Percentiles rank a stretch among this genome's conserved stretches.
These are phyloP conservation scores for Neurospora hispaniola DNA, from an alignment of 495 filamentous ascomycete genomes.

Conservation along the genomic window DNA sequence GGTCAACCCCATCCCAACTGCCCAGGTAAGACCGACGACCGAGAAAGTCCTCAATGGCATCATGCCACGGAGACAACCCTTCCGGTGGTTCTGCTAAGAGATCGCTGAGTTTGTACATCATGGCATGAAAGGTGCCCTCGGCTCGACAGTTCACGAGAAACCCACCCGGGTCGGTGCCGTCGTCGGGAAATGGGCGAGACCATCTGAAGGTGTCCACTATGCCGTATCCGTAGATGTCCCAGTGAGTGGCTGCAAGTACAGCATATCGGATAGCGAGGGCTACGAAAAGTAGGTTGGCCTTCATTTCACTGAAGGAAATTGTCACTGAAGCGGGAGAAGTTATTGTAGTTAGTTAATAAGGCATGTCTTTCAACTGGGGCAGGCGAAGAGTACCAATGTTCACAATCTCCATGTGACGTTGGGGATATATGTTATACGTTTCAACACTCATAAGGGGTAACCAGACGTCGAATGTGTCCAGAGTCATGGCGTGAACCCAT, in stretches of 20 bases:
- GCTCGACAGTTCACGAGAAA: constrained; percentile 22
- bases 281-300: not conserved
- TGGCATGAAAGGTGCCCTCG: constrained; percentile 15
- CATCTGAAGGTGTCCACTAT: constrained; percentile 23
- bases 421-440: not conserved
- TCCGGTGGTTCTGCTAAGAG: constrained; percentile 10
- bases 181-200: constrained; percentile 23
- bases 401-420: not conserved
- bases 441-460: not conserved
- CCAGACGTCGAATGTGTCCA: not conserved
- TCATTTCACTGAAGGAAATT: constrained; percentile 1
- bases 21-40: constrained; percentile 14
- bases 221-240: constrained; percentile 23
- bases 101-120: constrained; percentile 22
- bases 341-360: not conserved
- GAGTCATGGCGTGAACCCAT: not conserved
- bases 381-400: not conserved
- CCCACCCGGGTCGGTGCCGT: constrained; percentile 18
- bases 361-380: not conserved
- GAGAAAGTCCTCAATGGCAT: constrained; percentile 18
- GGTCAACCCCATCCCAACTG: constrained; percentile 26
- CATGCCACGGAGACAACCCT: constrained; percentile 18
- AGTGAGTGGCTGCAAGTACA: constrained; percentile 14
- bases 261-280: not conserved
- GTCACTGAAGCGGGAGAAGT: not conserved